Percentiles rank a stretch among this genome's conserved stretches.
These are phyloP conservation scores for Lachancea meyersii DNA, from an alignment of 805 yeast genomes.

Conservation along the genomic window DNA sequence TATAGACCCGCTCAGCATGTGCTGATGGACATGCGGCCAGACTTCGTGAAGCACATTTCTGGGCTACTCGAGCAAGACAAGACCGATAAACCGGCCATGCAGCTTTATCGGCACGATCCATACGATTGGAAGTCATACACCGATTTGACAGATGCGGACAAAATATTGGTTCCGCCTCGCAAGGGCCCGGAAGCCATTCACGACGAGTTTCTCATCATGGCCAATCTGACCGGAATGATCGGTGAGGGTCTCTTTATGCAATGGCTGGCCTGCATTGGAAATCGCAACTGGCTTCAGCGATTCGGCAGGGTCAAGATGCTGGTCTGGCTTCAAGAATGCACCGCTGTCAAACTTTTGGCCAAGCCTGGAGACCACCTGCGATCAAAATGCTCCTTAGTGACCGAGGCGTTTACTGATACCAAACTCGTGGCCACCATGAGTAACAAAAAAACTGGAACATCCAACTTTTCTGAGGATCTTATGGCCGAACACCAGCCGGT, in stretches of 20 bases:
- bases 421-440: conserved; percentile 47
- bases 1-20: conserved; percentile 60
- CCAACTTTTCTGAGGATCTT: conserved; percentile 12
- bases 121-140: conserved; percentile 61
- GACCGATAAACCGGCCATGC: conserved; percentile 25
- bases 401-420: conserved; percentile 58
- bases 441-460: conserved; percentile 14
- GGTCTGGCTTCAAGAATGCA: conserved; percentile 54
- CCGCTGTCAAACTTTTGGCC: conserved; percentile 59
- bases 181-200: conserved; percentile 40
- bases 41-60: conserved; percentile 21
- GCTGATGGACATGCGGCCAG: conserved; percentile 48
- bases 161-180: conserved; percentile 36
- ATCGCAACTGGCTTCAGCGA: conserved; percentile 66
- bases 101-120: conserved; percentile 43
- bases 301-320: conserved; percentile 73
- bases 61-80: conserved; percentile 2
- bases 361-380: conserved; percentile 46
- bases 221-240: conserved; percentile 45
- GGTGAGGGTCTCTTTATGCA: conserved; percentile 71
- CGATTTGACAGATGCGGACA: conserved; percentile 41
- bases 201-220: conserved; percentile 50
- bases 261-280: conserved; percentile 62
- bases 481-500: conserved; percentile 30
- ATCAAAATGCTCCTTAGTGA: conserved; percentile 55